Conservation (phyloP, 1,139 yeast genomes). For the Saccharomycopsis crataegensis region DNA sequence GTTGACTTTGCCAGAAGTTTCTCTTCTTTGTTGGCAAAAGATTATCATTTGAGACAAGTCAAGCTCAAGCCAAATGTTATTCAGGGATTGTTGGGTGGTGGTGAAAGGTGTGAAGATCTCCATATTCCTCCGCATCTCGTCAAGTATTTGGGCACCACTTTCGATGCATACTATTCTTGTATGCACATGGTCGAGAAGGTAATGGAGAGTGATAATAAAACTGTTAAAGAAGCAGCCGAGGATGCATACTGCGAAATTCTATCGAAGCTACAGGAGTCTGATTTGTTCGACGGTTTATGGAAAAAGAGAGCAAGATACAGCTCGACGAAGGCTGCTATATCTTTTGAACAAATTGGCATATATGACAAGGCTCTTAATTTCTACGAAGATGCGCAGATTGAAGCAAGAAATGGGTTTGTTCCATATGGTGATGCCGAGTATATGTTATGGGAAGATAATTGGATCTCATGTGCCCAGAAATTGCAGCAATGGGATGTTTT, state of each 20-base stretch:
- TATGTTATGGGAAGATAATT: slow-evolving; percentile 96
- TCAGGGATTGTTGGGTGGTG: slow-evolving; percentile 75
- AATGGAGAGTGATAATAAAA: slow-evolving; percentile 58
- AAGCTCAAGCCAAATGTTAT: slow-evolving; percentile 85
- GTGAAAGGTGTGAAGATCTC: slow-evolving; percentile 61
- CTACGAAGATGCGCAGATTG: slow-evolving; percentile 95
- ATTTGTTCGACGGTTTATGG: slow-evolving; percentile 97
- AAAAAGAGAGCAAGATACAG: slow-evolving; percentile 89
- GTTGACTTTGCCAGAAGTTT: slow-evolving; percentile 76
- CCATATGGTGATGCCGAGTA: slow-evolving; percentile 97
- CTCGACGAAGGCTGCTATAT: slow-evolving; percentile 86
- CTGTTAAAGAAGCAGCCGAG: slow-evolving; percentile 77
- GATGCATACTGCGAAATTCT: slow-evolving; percentile 90
- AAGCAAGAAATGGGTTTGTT: slow-evolving; percentile 90
- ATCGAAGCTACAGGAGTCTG: slow-evolving; percentile 85
- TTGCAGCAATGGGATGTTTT: slow-evolving; percentile 97
- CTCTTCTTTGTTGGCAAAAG: slow-evolving; percentile 76
- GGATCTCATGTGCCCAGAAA: slow-evolving; percentile 96
- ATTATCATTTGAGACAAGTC: slow-evolving; percentile 83
- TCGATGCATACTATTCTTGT: slow-evolving; percentile 89
- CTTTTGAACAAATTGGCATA: slow-evolving; percentile 90
- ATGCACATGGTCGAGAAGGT: slow-evolving; percentile 41
- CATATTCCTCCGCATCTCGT: slow-evolving; percentile 93
- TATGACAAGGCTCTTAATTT: slow-evolving; percentile 94
- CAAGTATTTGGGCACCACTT: slow-evolving; percentile 80